Base-by-base conservation (phyloP, 306 rosid genomes). In the Boehmeria nivea region DNA sequence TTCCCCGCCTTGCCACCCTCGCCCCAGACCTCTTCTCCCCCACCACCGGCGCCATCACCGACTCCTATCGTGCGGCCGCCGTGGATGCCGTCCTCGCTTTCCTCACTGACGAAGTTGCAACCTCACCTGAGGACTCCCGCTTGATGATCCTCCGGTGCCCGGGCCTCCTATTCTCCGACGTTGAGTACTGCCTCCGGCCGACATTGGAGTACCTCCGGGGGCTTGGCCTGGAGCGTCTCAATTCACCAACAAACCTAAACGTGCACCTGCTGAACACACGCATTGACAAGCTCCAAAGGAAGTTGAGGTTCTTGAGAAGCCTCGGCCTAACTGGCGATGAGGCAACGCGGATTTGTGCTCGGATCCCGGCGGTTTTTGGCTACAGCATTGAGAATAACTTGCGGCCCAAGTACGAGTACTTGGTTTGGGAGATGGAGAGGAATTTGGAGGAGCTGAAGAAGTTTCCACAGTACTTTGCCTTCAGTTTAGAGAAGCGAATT, bases 401-500 rank as follows among this genome's bases (percentile, higher is more conserved):
- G 71, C 28, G 27, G 78, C 93, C 94, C 0, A 91, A 87, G 52
- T 68, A 27, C 12, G 79, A 71, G 73, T 84, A 78, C 57, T 54
- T 84, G 70, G 76, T 82, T 55, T 44, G 63, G 50, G 89, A 81
- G 16, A 91, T 91, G 96, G 72, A 76, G 60, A 75, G 87, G 25
- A 81, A 70, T 3, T 45, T 84, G 67, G 81, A 82, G 15, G 96
- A 91, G 57, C 57, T 87, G 79, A 87, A 68, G 54, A 21, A 1
- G 59, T 87, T 91, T 39, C 96, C 95, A 3, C 87, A 80, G 77
- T 82, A 80, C 55, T 91, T 91, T 52, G 96, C 77, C 14, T 91
- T 87, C 36, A 87, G 93, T 36, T 71, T 84, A 78, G 81, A 76
- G 64, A 77, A 70, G 38, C 69, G 83, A 57, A 84, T 91, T 23